phyloP scores from a whole-genome alignment of 2,329 filamentous ascomycete genomes.

The Daldinia sp. region DNA sequence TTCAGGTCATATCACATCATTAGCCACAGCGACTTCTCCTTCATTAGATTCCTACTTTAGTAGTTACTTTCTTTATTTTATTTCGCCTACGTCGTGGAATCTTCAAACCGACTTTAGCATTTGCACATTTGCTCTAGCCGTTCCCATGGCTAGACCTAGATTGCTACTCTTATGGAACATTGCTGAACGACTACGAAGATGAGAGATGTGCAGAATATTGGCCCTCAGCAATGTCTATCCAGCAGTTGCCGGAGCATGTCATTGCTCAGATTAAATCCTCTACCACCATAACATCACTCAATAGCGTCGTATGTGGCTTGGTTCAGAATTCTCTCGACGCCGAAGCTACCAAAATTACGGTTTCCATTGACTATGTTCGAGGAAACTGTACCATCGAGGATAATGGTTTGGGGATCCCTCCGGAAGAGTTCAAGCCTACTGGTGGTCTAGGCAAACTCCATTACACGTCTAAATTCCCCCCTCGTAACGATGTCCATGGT shows the following conservation, averaged over 20 bases:
- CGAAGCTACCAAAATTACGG: constrained; percentile 69
- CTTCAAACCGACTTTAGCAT: neutral
- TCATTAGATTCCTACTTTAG: neutral
- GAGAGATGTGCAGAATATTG: constrained; percentile 4
- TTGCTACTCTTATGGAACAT: neutral
- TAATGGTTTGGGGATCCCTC: constrained; percentile 79
- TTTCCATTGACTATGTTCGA: constrained; percentile 76
- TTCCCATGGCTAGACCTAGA: neutral
- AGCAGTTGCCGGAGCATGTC: constrained; percentile 73
- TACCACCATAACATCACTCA: constrained; percentile 77
- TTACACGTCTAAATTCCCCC: constrained; percentile 77
- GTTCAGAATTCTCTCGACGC: constrained; percentile 89
- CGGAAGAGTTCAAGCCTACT: constrained; percentile 72
- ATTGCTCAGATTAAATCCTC: constrained; percentile 86
- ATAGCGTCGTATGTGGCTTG: constrained; percentile 74
- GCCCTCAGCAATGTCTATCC: constrained; percentile 64
- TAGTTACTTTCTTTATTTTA: neutral
- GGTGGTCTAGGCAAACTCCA: constrained; percentile 79
- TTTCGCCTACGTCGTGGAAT: neutral
- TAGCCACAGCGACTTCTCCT: neutral
- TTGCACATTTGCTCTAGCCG: neutral
- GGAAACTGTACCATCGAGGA: constrained; percentile 86
- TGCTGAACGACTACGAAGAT: constrained; percentile 18
- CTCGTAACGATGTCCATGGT: constrained; percentile 64
- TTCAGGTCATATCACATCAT: neutral